phyloP scores from a whole-genome alignment of 805 yeast species.

The Nakazawaea peltata region DNA sequence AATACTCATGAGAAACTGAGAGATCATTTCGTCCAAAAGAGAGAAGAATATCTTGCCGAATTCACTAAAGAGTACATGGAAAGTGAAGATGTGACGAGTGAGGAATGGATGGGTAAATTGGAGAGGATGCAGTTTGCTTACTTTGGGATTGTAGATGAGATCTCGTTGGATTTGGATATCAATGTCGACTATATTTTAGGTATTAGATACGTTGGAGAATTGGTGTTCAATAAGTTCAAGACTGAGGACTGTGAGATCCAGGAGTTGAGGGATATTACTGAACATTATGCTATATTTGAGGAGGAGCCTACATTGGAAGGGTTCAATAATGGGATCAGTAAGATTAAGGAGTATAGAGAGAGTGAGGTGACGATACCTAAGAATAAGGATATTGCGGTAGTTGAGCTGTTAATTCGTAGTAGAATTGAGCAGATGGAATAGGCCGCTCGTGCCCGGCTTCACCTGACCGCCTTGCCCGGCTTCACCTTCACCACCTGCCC shows the following conservation, averaged over 20 bases:
- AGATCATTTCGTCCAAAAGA: conserved; percentile 33
- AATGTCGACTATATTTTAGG: conserved; percentile 61
- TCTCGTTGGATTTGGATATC: conserved; percentile 48
- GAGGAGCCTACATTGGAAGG: conserved; percentile 28
- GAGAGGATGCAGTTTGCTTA: conserved; percentile 75
- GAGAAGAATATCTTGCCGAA: conserved; percentile 41
- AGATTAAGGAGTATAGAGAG: conserved; percentile 26
- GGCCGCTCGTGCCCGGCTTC: too few species aligned
- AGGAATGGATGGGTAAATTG: conserved; percentile 57
- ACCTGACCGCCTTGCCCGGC: too few species aligned
- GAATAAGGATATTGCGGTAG: conserved; percentile 26
- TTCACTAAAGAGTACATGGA: conserved; percentile 53
- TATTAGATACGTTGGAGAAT: conserved; percentile 55
- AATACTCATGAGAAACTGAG: conserved; percentile 57
- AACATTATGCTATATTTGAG: conserved; percentile 26
- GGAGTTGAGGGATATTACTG: conserved; percentile 30
- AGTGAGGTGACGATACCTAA: conserved; percentile 23
- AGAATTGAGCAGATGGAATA: conserved; percentile 18
- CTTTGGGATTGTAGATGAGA: conserved; percentile 74
- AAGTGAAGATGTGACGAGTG: conserved; percentile 44
- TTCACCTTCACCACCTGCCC: too few species aligned
- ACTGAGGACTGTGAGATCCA: conserved; percentile 30
- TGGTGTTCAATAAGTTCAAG: conserved; percentile 51
- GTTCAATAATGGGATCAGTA: conserved; percentile 23
- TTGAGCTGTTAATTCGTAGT: conserved; percentile 25